phyloP scores from a whole-genome alignment of 768 basidiomycete species.

The Amanita exitialis region DNA sequence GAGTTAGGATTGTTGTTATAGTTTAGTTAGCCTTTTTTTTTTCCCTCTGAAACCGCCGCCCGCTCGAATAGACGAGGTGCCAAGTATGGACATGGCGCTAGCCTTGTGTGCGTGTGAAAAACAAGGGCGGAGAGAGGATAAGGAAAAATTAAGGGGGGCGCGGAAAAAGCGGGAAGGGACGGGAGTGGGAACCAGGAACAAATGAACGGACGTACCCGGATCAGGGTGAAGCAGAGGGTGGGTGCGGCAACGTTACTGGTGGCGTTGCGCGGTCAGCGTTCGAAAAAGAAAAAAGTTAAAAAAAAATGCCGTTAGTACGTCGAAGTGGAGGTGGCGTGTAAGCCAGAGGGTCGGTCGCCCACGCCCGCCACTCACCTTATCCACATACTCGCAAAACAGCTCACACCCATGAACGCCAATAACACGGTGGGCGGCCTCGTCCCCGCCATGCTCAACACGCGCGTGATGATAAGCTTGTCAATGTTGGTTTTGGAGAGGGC shows the following conservation, averaged over 20 bases:
- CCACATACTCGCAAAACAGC: slow-evolving; percentile 99
- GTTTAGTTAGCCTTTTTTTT: no score
- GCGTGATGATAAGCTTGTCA: slow-evolving; percentile 84
- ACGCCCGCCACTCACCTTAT: slow-evolving; percentile 51
- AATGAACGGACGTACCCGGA: slow-evolving; percentile 51
- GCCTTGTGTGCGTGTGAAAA: background rate
- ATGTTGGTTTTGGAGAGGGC: slow-evolving; percentile 94
- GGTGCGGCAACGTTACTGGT: slow-evolving; percentile 92
- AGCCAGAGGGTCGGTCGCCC: background rate
- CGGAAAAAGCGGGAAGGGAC: background rate
- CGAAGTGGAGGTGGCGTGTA: background rate
- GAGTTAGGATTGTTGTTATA: background rate
- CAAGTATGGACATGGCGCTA: background rate
- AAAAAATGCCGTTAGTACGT: background rate
- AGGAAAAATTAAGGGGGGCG: slow-evolving; percentile 1
- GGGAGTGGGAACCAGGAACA: slow-evolving; percentile 1
- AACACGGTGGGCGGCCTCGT: slow-evolving; percentile 79
- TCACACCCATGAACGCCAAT: slow-evolving; percentile 90
- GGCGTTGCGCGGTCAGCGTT: slow-evolving; percentile 1
- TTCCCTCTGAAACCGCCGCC: background rate
- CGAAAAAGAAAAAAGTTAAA: slow-evolving; percentile 10
- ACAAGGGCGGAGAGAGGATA: background rate
- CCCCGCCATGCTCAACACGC: slow-evolving; percentile 85
- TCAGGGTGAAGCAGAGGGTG: slow-evolving; percentile 92
- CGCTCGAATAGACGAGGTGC: background rate